Conservation (phyloP, 371 early-diverging fungal species). For the Batkoa obscura region DNA sequence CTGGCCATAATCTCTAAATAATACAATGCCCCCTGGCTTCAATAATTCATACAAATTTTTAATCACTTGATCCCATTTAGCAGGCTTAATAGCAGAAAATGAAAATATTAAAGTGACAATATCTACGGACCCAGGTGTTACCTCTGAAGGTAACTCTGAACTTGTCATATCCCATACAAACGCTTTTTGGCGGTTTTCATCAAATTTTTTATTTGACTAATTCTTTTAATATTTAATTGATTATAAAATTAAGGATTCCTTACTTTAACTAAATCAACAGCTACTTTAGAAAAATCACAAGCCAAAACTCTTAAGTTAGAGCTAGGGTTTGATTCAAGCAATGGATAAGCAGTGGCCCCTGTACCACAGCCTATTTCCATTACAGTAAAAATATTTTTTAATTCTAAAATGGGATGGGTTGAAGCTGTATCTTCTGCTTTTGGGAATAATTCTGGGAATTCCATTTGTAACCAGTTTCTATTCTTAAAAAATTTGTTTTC, state of each 20-base stretch:
- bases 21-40: conserved; percentile 51
- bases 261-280: conserved; percentile 56
- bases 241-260: neutral
- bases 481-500: conserved; percentile 87
- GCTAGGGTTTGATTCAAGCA: conserved; percentile 49
- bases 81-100: conserved; percentile 68
- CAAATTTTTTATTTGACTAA: conserved; percentile 30
- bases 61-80: conserved; percentile 44
- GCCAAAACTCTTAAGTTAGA: conserved; percentile 48
- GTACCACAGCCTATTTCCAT: conserved; percentile 90
- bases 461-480: conserved; percentile 87
- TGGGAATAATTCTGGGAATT: conserved; percentile 59
- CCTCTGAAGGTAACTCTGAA: conserved; percentile 34
- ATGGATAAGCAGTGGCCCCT: conserved; percentile 88
- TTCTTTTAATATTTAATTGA: neutral
- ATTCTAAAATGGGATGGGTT: neutral
- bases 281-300: conserved; percentile 67
- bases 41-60: conserved; percentile 40
- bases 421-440: neutral
- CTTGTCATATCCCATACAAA: conserved; percentile 68
- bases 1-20: conserved; percentile 77
- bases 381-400: neutral
- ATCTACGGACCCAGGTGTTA: conserved; percentile 45
- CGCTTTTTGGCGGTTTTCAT: conserved; percentile 41
- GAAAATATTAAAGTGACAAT: conserved; percentile 66